Base-by-base conservation (phyloP, 768 basidiomycete genomes). In the Mycena galericulata region DNA sequence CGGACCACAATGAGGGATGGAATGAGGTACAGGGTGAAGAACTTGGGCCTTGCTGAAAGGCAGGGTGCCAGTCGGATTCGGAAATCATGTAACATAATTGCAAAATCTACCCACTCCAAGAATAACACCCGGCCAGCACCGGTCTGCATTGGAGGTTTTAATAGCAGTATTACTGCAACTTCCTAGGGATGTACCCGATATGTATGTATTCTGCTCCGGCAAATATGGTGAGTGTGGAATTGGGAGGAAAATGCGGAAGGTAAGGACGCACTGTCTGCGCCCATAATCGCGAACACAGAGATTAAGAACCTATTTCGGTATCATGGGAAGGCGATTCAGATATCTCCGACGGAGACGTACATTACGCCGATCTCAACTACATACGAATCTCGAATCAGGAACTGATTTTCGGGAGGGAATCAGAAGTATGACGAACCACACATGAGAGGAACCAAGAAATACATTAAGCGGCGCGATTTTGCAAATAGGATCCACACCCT, bases 401-500 rank as follows among this genome's bases (percentile, higher is more conserved):
- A 36, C 14, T 36, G 14, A 14, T 6, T 6, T 36, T 36, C 34
- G 14, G n/a, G 14, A 36, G 6, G 14, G 24, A 22, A 29, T 20
- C 12, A 43, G 18, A 41, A 10, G 45, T 26, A 54, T 26, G 11
- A 3, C 57, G 29, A 10, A 61, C 66, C 59, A 26, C 34, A n/a
- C 24, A 67, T 55, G 4, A 61, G n/a, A 18, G 66, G 66, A 2
- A 55, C 30, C 51, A 67, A 10, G 27, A 67, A 30, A n/a, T 67
- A 61, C 41, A 67, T 11, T 34, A 67, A 12, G 14, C 41, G 30
- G 10, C 50, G 51, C 17, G 66, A 62, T 36, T 62, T 60, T 1
- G 32, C 34, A 53, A 54, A 67, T 15, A 67, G 53, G 8, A 67
- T 56, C 66, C 66, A 67, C 2, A 67, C 66, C 17, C 66, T 63